Evolutionary conservation across 306 rosid species (phyloP).

Genomic region (Pyrus bretschneideri): DNA sequence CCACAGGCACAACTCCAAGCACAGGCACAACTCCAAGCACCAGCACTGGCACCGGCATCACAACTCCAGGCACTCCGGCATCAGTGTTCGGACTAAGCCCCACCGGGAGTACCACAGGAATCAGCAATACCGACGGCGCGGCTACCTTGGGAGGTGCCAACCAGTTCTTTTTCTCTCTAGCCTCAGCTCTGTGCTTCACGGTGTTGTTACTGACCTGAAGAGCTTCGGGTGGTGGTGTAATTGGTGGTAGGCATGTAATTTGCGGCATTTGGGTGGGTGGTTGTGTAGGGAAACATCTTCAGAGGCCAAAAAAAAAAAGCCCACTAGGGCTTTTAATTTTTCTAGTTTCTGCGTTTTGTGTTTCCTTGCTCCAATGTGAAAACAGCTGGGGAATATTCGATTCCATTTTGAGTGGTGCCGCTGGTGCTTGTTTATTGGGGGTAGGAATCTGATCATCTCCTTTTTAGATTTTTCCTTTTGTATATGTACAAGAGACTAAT

Average conservation of each 20-base stretch:
- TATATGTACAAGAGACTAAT: slow-evolving; percentile 48
- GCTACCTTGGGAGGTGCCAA: slow-evolving; percentile 15
- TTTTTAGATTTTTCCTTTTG: slow-evolving; percentile 29
- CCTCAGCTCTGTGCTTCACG: slow-evolving; percentile 25
- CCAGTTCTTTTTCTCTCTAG: slow-evolving; percentile 16
- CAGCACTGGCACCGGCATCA: not conserved
- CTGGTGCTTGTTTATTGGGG: not conserved
- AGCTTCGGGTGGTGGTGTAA: not conserved
- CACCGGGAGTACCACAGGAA: slow-evolving; percentile 26
- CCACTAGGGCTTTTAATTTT: slow-evolving; percentile 22
- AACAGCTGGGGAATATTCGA: slow-evolving; percentile 51
- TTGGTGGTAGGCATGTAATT: slow-evolving; percentile 13
- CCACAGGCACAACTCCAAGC: slow-evolving; percentile 15
- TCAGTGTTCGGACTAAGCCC: slow-evolving; percentile 69
- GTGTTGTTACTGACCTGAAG: slow-evolving; percentile 17
- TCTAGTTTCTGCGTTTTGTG: slow-evolving; percentile 4
- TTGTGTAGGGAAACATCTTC: slow-evolving; percentile 32
- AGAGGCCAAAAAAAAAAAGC: slow-evolving; percentile 14
- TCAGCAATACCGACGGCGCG: slow-evolving; percentile 18
- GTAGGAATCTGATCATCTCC: slow-evolving; percentile 32
- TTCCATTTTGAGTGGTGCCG: slow-evolving; percentile 47
- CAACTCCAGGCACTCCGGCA: slow-evolving; percentile 16
- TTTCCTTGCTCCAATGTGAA: not conserved
- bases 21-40: slow-evolving; percentile 15
- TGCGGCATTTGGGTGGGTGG: slow-evolving; percentile 3